phyloP scores from a whole-genome alignment of 768 basidiomycete species.

The Pleurotus tuoliensis region DNA sequence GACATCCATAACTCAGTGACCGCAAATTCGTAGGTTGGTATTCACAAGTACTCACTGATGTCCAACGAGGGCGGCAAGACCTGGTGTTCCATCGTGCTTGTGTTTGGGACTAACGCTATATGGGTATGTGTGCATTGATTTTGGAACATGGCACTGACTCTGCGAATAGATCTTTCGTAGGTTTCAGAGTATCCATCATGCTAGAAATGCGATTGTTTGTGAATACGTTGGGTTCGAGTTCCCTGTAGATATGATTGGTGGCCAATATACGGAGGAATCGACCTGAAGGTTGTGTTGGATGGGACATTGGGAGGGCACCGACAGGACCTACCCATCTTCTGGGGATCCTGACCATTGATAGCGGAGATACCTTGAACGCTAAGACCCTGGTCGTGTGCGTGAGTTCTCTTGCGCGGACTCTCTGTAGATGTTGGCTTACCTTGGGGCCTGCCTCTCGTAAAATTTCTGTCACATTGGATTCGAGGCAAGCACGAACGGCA shows the following conservation, averaged over 20 bases:
- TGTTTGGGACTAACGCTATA: constrained; percentile 8
- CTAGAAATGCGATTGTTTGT: constrained; percentile 35
- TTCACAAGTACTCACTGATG: constrained; percentile 18
- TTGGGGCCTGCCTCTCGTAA: constrained; percentile 34
- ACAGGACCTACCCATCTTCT: constrained; percentile 28
- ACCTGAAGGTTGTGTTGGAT: constrained; percentile 15
- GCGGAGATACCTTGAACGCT: constrained; percentile 32
- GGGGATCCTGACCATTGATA: constrained; percentile 21
- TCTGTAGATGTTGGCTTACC: constrained; percentile 13
- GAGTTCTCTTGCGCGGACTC: not conserved
- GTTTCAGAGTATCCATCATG: constrained; percentile 28
- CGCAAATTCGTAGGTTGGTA: not conserved
- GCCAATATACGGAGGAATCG: constrained; percentile 35
- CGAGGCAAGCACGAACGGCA: constrained; percentile 25
- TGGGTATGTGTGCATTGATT: not conserved
- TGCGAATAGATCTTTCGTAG: constrained; percentile 21
- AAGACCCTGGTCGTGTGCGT: constrained; percentile 18
- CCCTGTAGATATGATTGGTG: constrained; percentile 33
- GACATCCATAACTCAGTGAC: not conserved
- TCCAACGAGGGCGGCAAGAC: constrained; percentile 20
- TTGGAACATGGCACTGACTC: constrained; percentile 17
- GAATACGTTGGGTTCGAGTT: constrained; percentile 32
- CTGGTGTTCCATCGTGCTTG: constrained; percentile 18
- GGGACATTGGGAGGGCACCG: not conserved
- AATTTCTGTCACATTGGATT: constrained; percentile 35